Conservation (phyloP, 768 basidiomycete species). For the Trametes coccinea region DNA sequence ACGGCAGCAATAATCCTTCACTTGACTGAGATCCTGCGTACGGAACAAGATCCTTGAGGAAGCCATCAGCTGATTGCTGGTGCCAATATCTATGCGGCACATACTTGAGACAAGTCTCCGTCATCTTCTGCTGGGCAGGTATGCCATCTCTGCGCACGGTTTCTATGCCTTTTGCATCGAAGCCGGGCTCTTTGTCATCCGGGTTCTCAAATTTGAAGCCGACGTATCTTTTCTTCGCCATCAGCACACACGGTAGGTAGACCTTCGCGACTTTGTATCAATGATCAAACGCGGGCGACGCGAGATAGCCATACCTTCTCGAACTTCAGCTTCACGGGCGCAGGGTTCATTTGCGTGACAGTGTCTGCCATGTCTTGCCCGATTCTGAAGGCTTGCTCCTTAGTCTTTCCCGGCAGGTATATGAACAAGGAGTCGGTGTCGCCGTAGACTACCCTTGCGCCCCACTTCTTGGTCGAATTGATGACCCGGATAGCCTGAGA, state of each 20-base stretch:
- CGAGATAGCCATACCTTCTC: conserved; percentile 70
- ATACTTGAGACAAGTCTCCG: conserved; percentile 86
- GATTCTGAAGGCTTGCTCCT: conserved; percentile 90
- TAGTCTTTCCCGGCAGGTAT: conserved; percentile 86
- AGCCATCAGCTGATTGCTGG: neutral
- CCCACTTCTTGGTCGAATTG: conserved; percentile 79
- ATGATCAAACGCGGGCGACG: neutral
- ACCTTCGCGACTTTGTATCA: conserved; percentile 54
- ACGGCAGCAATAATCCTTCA: conserved; percentile 84
- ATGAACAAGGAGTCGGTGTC: conserved; percentile 97
- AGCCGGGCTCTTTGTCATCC: conserved; percentile 74
- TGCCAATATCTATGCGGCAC: conserved; percentile 18
- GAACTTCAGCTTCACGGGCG: conserved; percentile 94
- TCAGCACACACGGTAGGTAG: conserved; percentile 90
- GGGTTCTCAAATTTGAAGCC: conserved; percentile 92
- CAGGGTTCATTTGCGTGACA: conserved; percentile 84
- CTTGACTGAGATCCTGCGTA: conserved; percentile 81
- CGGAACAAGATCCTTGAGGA: conserved; percentile 79
- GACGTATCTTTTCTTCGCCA: conserved; percentile 98
- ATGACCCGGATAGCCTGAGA: conserved; percentile 80
- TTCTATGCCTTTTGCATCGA: conserved; percentile 98
- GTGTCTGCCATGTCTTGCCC: conserved; percentile 91
- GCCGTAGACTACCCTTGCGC: conserved; percentile 89
- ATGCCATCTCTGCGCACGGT: conserved; percentile 93
- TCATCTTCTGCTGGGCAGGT: conserved; percentile 89